Conservation (phyloP, 768 basidiomycete genomes). For the Daedalea quercina region DNA sequence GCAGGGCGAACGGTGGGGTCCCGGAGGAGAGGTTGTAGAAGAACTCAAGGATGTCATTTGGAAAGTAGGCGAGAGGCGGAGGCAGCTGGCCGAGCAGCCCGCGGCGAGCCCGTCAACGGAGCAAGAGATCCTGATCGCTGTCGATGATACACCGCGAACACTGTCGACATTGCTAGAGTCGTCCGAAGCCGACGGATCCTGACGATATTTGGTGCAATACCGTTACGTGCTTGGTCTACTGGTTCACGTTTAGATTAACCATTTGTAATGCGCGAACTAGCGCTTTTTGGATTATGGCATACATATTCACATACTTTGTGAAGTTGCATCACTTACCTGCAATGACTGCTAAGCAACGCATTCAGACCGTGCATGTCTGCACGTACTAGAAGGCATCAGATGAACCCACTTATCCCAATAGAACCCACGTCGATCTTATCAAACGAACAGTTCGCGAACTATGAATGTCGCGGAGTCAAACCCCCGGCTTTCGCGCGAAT, state of each 20-base stretch:
- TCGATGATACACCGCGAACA: conserved; percentile 4
- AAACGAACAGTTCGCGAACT: too few species aligned
- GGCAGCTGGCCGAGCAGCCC: conserved; percentile 37
- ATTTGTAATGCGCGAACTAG: neutral
- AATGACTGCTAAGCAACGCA: too few species aligned
- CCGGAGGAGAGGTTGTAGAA: conserved; percentile 73
- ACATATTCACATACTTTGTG: too few species aligned
- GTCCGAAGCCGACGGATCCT: neutral
- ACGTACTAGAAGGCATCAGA: too few species aligned
- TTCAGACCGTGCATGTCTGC: too few species aligned
- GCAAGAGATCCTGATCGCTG: neutral
- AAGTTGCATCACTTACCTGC: too few species aligned
- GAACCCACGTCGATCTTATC: too few species aligned
- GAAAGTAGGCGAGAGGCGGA: conserved; percentile 70
- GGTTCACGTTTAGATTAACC: neutral
- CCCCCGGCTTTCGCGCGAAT: too few species aligned
- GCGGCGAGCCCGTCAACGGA: neutral
- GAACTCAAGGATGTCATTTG: conserved; percentile 84
- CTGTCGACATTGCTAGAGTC: neutral
- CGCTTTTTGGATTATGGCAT: too few species aligned
- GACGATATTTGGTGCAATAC: neutral
- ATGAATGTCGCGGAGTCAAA: too few species aligned
- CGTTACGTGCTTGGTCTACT: neutral
- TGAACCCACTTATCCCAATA: too few species aligned
- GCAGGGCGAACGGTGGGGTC: conserved; percentile 52